These are phyloP conservation scores for Scedosporium aurantiacum DNA, from an alignment of 2,329 filamentous ascomycete genomes.

Conservation along the genomic window DNA sequence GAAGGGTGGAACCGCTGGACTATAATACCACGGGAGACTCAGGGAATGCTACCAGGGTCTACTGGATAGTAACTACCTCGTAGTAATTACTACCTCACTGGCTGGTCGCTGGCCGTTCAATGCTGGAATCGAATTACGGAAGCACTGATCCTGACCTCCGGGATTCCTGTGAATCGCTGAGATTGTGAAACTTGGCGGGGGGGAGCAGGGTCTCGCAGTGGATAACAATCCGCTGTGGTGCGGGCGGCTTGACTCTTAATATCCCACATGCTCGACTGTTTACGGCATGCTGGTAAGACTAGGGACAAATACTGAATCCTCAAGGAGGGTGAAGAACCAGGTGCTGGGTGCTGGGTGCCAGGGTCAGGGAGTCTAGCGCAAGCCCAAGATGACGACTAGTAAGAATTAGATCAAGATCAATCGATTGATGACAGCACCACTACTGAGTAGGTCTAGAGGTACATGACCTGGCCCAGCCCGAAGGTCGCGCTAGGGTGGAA, in stretches of 20 bases:
- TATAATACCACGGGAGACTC: neutral
- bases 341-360: too few species aligned
- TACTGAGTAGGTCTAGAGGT: too few species aligned
- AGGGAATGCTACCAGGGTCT: neutral
- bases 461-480: too few species aligned
- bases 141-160: neutral
- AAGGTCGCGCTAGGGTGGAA: too few species aligned
- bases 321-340: too few species aligned
- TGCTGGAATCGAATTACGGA: neutral
- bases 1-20: neutral
- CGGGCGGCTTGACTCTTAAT: neutral
- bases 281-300: neutral
- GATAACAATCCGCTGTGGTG: neutral
- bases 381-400: too few species aligned
- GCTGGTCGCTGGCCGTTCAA: neutral
- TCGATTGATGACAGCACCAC: too few species aligned
- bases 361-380: too few species aligned
- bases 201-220: neutral
- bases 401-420: too few species aligned
- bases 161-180: neutral
- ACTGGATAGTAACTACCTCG: neutral
- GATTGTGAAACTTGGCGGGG: neutral
- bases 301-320: neutral
- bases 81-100: neutral
- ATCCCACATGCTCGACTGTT: neutral